These are phyloP conservation scores for Yarrowia deformans DNA, from an alignment of 805 yeast species.

Conservation along the genomic window DNA sequence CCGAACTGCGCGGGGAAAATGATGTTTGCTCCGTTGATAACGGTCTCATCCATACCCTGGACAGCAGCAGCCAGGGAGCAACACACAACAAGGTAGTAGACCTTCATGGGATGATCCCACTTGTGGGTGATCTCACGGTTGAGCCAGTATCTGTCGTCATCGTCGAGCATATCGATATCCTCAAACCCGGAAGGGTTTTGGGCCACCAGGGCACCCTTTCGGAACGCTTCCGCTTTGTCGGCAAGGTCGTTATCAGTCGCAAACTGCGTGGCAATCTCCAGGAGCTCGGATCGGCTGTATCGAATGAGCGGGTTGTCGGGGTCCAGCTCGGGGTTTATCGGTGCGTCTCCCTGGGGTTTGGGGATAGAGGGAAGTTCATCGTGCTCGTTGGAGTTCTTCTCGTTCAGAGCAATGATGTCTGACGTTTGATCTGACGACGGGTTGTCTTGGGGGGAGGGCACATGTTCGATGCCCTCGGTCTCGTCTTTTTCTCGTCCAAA, in stretches of 20 bases:
- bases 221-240: slow-evolving; percentile 42
- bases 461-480: slow-evolving; percentile 20
- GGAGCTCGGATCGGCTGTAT: slow-evolving; percentile 16
- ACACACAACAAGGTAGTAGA: slow-evolving; percentile 60
- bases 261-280: slow-evolving; percentile 27
- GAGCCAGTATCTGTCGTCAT: slow-evolving; percentile 49
- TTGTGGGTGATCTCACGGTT: slow-evolving; percentile 59
- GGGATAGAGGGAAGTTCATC: slow-evolving; percentile 6
- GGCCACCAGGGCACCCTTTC: slow-evolving; percentile 65
- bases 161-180: slow-evolving; percentile 52
- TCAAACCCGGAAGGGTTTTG: slow-evolving; percentile 51
- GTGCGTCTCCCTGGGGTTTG: not conserved
- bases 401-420: slow-evolving; percentile 16
- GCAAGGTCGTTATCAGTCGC: slow-evolving; percentile 19
- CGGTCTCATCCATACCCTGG: slow-evolving; percentile 79
- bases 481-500: slow-evolving; percentile 7
- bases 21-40: slow-evolving; percentile 69
- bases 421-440: slow-evolving; percentile 7
- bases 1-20: slow-evolving; percentile 49
- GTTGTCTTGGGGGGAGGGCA: slow-evolving; percentile 4
- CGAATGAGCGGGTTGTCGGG: slow-evolving; percentile 33
- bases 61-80: slow-evolving; percentile 74
- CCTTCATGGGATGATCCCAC: slow-evolving; percentile 54
- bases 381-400: slow-evolving; percentile 26
- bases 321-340: slow-evolving; percentile 1